These are phyloP conservation scores for Tricholoma matsutake DNA, from an alignment of 768 basidiomycete species.

Conservation along the genomic window DNA sequence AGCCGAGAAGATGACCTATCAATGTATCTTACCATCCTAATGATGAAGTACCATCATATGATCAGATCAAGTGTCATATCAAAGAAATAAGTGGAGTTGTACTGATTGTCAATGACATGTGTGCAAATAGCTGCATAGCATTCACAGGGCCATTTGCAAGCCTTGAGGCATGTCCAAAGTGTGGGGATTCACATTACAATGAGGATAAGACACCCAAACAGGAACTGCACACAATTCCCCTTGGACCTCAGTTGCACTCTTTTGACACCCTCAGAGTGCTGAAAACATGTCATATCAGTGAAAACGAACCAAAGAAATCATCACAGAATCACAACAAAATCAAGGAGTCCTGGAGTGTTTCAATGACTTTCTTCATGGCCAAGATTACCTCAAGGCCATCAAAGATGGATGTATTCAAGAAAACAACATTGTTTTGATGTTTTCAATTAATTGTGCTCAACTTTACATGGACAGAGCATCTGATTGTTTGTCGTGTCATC, in stretches of 20 bases:
- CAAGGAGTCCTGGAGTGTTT: neutral
- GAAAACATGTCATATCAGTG: conserved; percentile 6
- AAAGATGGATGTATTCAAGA: neutral
- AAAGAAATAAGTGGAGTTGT: conserved; percentile 10
- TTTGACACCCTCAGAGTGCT: conserved; percentile 8
- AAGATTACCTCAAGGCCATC: neutral
- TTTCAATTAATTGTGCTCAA: conserved; percentile 6
- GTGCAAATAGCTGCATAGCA: conserved; percentile 20
- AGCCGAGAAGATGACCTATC: no score
- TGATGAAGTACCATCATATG: neutral
- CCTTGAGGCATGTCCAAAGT: conserved; percentile 13
- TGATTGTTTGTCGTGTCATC: conserved; percentile 2
- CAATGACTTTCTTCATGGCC: conserved; percentile 4
- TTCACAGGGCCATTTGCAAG: conserved; percentile 20
- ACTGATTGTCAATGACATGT: conserved; percentile 21
- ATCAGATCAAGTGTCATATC: conserved; percentile 7
- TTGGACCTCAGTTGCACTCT: no score
- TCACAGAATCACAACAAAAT: neutral
- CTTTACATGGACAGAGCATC: neutral
- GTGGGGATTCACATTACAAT: conserved; percentile 12
- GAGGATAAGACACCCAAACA: conserved; percentile 7
- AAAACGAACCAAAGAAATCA: neutral
- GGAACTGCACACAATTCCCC: no score
- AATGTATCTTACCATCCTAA: neutral
- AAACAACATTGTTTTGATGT: conserved; percentile 2